phyloP scores from a whole-genome alignment of 805 yeast species.

The Metschnikowia dekortorum region DNA sequence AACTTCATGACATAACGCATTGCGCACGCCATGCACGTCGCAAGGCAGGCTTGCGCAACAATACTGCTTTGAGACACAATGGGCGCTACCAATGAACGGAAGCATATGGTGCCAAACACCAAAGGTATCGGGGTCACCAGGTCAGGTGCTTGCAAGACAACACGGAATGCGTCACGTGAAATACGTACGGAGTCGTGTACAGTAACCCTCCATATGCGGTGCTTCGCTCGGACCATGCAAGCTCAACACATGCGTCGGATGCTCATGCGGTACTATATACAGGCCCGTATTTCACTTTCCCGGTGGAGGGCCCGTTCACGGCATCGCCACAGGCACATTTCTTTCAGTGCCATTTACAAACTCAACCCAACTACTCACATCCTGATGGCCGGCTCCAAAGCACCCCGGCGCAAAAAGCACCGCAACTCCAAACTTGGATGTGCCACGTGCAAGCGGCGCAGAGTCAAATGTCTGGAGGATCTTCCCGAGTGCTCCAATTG shows the following conservation, averaged over 20 bases:
- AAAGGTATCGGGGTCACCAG: background rate
- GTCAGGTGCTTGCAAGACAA: background rate
- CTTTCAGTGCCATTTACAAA: background rate
- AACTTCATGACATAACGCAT: background rate
- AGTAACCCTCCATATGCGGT: background rate
- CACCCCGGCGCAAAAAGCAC: constrained; percentile 20
- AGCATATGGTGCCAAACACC: background rate
- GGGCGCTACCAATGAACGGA: background rate
- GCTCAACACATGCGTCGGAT: background rate
- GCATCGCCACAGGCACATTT: background rate
- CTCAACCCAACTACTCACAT: background rate
- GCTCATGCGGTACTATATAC: background rate
- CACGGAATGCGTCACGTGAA: background rate
- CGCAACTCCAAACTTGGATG: constrained; percentile 20
- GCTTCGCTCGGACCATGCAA: background rate
- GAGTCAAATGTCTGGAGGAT: constrained; percentile 27
- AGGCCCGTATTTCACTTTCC: background rate
- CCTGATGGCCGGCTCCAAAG: background rate
- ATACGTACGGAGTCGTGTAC: background rate
- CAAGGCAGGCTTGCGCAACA: background rate
- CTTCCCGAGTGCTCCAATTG: constrained; percentile 38
- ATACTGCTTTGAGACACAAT: background rate
- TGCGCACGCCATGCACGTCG: background rate
- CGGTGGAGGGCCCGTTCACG: background rate
- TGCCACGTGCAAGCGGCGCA: constrained; percentile 18